Conservation (phyloP, 768 basidiomycete species). For the Mrakia blollopis region DNA sequence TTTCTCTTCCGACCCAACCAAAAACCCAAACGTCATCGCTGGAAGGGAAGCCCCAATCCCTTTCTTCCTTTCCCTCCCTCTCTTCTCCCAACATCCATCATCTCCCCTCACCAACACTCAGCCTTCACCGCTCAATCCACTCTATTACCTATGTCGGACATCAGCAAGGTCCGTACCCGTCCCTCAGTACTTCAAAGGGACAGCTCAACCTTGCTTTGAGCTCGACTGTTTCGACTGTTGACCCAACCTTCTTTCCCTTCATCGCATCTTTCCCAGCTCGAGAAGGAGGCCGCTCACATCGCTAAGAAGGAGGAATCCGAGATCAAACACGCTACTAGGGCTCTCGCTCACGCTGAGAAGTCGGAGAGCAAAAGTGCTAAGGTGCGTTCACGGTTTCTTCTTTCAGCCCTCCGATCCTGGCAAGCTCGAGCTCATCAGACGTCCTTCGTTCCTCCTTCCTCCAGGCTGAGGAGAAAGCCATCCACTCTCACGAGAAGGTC, state of each 20-base stretch:
- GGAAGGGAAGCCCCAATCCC: too few species aligned
- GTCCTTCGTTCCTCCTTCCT: slow-evolving; percentile 32
- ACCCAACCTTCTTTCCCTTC: background rate
- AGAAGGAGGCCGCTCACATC: slow-evolving; percentile 18
- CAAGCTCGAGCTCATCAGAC: background rate
- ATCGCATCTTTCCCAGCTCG: background rate
- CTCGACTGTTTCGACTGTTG: background rate
- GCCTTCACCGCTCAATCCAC: background rate
- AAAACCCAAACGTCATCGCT: too few species aligned
- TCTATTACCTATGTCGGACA: slow-evolving; percentile 4
- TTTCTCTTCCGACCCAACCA: too few species aligned
- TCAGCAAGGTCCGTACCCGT: background rate
- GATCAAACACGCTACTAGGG: slow-evolving; percentile 55
- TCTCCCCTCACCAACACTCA: background rate
- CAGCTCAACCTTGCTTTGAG: background rate
- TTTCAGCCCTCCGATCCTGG: background rate
- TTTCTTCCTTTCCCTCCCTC: background rate
- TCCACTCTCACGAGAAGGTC: slow-evolving; percentile 51
- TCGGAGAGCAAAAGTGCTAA: slow-evolving; percentile 53
- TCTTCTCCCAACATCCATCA: background rate
- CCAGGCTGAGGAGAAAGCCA: slow-evolving; percentile 52
- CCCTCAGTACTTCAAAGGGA: background rate
- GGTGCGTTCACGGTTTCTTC: slow-evolving; percentile 41
- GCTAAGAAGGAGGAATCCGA: slow-evolving; percentile 24
- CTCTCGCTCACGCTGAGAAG: slow-evolving; percentile 56